A percentile compares a stretch with the other conserved stretches of the same genome.
These are phyloP conservation scores for Endocarpon pusillum DNA, from an alignment of 495 filamentous ascomycete species.

Conservation along the genomic window DNA sequence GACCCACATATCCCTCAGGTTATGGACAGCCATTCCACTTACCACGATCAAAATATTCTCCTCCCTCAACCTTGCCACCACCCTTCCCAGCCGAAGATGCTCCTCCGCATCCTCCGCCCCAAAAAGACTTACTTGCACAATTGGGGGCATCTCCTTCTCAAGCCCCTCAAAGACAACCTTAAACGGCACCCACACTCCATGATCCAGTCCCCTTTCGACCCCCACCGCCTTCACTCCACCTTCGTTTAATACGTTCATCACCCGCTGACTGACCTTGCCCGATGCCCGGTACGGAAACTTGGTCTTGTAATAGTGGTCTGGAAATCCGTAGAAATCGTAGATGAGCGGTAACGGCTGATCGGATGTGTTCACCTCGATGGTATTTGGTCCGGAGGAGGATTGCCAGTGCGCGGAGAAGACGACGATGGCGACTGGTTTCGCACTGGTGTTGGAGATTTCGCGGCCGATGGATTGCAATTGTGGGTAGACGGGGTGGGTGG, in stretches of 20 bases:
- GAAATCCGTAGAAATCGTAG: conserved; percentile 51
- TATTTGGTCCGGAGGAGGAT: conserved; percentile 27
- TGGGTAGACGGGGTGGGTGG: conserved; percentile 55
- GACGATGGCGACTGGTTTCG: conserved; percentile 66
- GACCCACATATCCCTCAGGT: conserved; percentile 47
- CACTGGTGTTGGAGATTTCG: conserved; percentile 66
- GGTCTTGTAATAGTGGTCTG: conserved; percentile 38
- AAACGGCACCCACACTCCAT: conserved; percentile 66
- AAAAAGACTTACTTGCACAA: conserved; percentile 71
- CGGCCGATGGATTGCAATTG: conserved; percentile 49
- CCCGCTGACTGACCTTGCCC: conserved; percentile 43
- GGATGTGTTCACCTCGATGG: conserved; percentile 55
- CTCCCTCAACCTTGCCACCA: conserved; percentile 48
- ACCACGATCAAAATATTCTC: conserved; percentile 58
- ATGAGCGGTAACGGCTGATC: conserved; percentile 56
- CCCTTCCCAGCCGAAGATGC: conserved; percentile 57
- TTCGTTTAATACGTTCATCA: conserved; percentile 39
- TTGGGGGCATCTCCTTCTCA: conserved; percentile 49
- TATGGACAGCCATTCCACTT: conserved; percentile 81
- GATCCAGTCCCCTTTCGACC: conserved; percentile 56
- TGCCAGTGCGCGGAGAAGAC: conserved; percentile 88
- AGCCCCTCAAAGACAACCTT: conserved; percentile 21
- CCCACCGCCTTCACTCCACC: conserved; percentile 48
- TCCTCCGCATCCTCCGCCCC: conserved; percentile 46
- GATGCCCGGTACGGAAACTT: conserved; percentile 55